phyloP scores from a whole-genome alignment of 192 early-diverging fungal genomes.

The Rhizophagus prolifer region DNA sequence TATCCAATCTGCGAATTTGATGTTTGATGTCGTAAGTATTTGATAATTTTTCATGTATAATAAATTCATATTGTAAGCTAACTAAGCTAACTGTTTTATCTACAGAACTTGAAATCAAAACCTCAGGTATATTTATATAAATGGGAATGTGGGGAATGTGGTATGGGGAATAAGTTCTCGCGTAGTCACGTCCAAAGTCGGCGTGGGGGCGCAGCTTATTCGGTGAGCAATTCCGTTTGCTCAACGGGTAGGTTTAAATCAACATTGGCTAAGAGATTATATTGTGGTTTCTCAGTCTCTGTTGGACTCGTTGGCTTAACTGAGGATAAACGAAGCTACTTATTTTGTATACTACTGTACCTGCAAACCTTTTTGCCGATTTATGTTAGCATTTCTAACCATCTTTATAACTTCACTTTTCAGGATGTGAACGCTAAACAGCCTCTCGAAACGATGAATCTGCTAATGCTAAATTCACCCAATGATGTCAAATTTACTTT shows the following conservation, averaged over 20 bases:
- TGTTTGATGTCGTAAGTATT: constrained; percentile 7
- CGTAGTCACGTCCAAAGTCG: not conserved
- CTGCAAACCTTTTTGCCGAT: no score
- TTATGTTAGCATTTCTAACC: no score
- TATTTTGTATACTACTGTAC: constrained; percentile 3
- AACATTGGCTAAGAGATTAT: not conserved
- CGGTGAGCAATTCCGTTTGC: constrained; percentile 7
- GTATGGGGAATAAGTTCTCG: constrained; percentile 8
- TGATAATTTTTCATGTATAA: not conserved
- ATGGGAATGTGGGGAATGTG: constrained; percentile 9
- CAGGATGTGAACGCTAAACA: no score
- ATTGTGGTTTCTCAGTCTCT: not conserved
- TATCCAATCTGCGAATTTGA: constrained; percentile 10
- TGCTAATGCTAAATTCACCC: no score
- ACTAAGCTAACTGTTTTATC: no score
- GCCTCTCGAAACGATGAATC: no score
- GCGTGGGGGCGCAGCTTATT: constrained; percentile 9
- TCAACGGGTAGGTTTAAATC: constrained; percentile 20
- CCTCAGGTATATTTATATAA: not conserved
- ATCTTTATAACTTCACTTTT: no score
- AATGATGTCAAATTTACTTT: no score
- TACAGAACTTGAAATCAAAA: no score
- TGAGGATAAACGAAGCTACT: constrained; percentile 28
- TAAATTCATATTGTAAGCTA: no score
- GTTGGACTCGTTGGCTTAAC: constrained; percentile 26